phyloP scores from a whole-genome alignment of 2,329 filamentous ascomycete species.

The Falciphora oryzae region DNA sequence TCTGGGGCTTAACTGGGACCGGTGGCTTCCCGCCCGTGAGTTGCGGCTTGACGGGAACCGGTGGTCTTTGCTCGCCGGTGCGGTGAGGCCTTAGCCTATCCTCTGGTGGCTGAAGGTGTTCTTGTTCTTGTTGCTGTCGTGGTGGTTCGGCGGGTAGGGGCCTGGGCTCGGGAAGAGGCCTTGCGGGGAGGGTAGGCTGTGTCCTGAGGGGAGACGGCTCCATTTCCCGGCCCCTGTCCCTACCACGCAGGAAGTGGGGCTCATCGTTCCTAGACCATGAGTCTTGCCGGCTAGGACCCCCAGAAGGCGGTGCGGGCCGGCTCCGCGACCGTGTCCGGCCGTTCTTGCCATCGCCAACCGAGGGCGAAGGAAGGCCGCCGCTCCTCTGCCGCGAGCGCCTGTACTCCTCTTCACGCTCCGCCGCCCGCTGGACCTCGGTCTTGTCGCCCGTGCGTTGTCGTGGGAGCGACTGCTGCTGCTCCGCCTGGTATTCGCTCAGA shows the following conservation, averaged over 20 bases:
- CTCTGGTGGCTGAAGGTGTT: background rate
- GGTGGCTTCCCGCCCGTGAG: constrained; percentile 7
- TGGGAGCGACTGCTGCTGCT: constrained; percentile 36
- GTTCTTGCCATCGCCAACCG: constrained; percentile 16
- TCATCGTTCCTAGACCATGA: constrained; percentile 57
- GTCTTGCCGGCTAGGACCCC: constrained; percentile 50
- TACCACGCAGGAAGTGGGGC: constrained; percentile 54
- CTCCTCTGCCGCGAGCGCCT: constrained; percentile 51
- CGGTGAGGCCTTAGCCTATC: constrained; percentile 26
- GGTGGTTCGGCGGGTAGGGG: constrained; percentile 17
- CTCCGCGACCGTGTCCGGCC: constrained; percentile 34
- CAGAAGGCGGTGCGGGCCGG: constrained; percentile 23
- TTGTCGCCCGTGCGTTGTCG: constrained; percentile 7
- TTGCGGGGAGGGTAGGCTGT: constrained; percentile 25
- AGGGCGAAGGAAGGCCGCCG: constrained; percentile 21
- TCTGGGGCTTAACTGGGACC: constrained; percentile 15
- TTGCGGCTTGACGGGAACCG: constrained; percentile 8
- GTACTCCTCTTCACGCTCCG: constrained; percentile 59
- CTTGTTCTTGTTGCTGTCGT: background rate
- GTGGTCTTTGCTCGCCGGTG: constrained; percentile 24
- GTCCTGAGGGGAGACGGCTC: constrained; percentile 16
- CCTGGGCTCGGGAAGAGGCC: constrained; percentile 36
- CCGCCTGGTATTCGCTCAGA: constrained; percentile 78
- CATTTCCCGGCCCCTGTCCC: constrained; percentile 34
- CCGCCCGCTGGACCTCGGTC: constrained; percentile 56